These are phyloP conservation scores for Podila minutissima DNA, from an alignment of 192 early-diverging fungal species.

Conservation along the genomic window DNA sequence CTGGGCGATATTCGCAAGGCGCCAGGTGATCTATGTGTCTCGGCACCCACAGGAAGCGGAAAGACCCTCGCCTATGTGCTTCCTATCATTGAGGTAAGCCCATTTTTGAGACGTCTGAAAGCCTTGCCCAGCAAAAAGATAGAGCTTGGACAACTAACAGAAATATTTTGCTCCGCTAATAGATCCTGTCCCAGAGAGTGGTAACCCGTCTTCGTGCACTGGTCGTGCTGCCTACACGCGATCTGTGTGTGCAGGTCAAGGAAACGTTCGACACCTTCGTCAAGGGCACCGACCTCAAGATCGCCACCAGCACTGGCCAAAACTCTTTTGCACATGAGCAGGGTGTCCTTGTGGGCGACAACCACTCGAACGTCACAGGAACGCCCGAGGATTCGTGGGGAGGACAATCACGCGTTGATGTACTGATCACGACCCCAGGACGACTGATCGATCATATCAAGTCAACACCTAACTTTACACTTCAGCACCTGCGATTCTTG, in stretches of 20 bases:
- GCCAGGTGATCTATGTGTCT: conserved; percentile 92
- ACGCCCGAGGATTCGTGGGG: conserved; percentile 50
- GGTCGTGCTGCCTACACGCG: conserved; percentile 92
- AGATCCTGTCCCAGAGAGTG: conserved; percentile 76
- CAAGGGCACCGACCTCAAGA: conserved; percentile 79
- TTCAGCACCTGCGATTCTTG: conserved; percentile 92
- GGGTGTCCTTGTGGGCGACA: conserved; percentile 51
- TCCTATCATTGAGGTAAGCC: conserved; percentile 82
- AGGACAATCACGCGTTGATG: conserved; percentile 81
- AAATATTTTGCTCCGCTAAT: neutral
- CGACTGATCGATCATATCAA: conserved; percentile 91
- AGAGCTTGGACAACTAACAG: neutral
- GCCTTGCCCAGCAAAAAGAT: too few relatives aligned
- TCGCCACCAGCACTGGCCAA: conserved; percentile 82
- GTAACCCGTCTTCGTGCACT: conserved; percentile 88
- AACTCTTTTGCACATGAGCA: conserved; percentile 82
- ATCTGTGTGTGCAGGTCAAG: conserved; percentile 90
- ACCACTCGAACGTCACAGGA: neutral
- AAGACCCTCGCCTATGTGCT: conserved; percentile 97
- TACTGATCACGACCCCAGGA: conserved; percentile 96
- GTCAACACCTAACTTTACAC: conserved; percentile 85
- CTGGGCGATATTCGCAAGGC: conserved; percentile 75
- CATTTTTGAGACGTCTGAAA: neutral
- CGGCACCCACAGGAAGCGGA: conserved; percentile 94
- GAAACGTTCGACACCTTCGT: conserved; percentile 83